These are phyloP conservation scores for Cutaneotrichosporon mucoides DNA, from an alignment of 1,284 basidiomycete species.

Conservation along the genomic window DNA sequence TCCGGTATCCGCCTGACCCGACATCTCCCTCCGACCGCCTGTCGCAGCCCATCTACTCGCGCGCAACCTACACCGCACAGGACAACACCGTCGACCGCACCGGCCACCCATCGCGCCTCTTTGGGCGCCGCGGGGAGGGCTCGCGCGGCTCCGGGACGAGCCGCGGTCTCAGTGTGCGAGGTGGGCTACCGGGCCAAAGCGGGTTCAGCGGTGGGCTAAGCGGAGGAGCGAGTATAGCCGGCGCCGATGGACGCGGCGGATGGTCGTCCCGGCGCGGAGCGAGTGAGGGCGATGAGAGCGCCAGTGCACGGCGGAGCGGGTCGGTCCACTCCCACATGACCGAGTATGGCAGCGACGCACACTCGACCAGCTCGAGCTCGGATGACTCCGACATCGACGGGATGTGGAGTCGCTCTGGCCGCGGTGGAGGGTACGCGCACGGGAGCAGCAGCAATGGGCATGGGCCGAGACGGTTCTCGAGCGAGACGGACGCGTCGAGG, in stretches of 20 bases:
- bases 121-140: constrained; percentile 5
- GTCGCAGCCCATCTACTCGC: constrained; percentile 40
- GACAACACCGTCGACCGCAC: constrained; percentile 22
- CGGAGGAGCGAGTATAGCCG: not conserved
- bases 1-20: constrained; percentile 45
- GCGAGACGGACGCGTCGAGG: not conserved
- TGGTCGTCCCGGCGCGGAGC: constrained; percentile 7
- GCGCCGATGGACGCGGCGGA: not conserved
- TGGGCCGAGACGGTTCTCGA: constrained; percentile 5
- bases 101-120: constrained; percentile 2
- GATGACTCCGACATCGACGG: constrained; percentile 26
- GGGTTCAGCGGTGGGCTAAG: not conserved
- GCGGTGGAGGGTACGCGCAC: not conserved
- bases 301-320: not conserved
- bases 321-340: constrained; percentile 10
- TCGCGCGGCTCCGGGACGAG: not conserved
- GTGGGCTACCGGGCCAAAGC: not conserved
- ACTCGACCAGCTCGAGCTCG: constrained; percentile 9
- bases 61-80: constrained; percentile 40
- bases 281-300: not conserved
- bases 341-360: constrained; percentile 5
- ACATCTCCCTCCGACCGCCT: constrained; percentile 41
- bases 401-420: constrained; percentile 3
- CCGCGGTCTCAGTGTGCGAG: not conserved
- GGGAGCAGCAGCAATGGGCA: not conserved